Base-by-base conservation (phyloP, 306 rosid species). In the Alnus glutinosa region DNA sequence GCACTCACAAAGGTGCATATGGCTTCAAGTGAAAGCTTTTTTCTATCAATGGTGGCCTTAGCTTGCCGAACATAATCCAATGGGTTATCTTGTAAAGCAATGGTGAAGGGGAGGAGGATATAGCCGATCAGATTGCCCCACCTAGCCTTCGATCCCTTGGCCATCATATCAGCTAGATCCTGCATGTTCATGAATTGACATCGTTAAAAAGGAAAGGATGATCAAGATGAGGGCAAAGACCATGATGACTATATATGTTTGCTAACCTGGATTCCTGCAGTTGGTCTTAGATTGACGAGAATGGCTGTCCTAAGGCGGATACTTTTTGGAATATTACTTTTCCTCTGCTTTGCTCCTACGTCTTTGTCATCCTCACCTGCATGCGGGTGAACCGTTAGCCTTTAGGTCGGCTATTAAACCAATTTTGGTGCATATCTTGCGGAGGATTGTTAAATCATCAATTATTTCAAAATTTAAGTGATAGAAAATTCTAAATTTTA, bases 101-200 rank as follows among this genome's bases (percentile, higher is more conserved):
- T 82, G 57, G 54, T 34, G 68, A 90, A 79, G 5, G 93, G 92
- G 13, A 86, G 78, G 15, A 89, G 57, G 14, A 85, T 9, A 54
- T 82, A 85, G 28, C 93, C 97, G 28, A 90, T 42, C 63, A 42
- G 16, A 75, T 92, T 92, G 32, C 92, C 97, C 93, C 93, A 92
- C 79, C 64, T 85, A 15, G 72, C 75, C 83, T 86, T 89, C 28
- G 93, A 87, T 32, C 84, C 86, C 82, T 89, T 84, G 3, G 82
- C 87, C 91, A 90, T 86, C 93, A 86, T 83, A 80, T 90, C 90
- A 19, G 93, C 90, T 37, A 92, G 9, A 44, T 77, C 89, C 97
- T 90, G 83, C 69, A 62, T 52, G 6, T 23, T 23, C 28, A 23
- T 23, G 28, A 23, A 36, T 6, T 9, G n/a, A 14, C 46, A 67